A percentile compares a stretch with the other conserved stretches of the same genome.
These are phyloP conservation scores for Bombardia bombarda DNA, from an alignment of 495 filamentous ascomycete species.

Conservation along the genomic window DNA sequence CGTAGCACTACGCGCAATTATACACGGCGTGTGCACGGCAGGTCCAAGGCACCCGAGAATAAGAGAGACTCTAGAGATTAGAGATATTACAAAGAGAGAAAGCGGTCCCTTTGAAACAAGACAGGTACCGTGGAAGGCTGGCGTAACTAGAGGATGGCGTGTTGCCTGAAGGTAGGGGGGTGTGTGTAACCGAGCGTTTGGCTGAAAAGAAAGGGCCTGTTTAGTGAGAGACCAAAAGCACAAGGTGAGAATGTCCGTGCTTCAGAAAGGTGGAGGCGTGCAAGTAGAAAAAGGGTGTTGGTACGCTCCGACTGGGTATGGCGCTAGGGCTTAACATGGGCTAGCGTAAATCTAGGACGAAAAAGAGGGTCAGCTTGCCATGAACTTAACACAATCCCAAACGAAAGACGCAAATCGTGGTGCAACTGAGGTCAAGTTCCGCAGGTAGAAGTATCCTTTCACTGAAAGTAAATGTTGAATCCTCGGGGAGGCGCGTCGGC, in stretches of 20 bases:
- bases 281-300: neutral
- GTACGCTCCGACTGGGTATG: neutral
- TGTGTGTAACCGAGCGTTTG: neutral
- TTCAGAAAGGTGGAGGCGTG: neutral
- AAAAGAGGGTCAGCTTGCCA: slow-evolving; percentile 9
- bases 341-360: slow-evolving; percentile 6
- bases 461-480: neutral
- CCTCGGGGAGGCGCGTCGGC: too few relatives aligned
- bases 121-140: too few relatives aligned
- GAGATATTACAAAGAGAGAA: neutral
- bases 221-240: neutral
- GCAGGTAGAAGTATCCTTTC: too few relatives aligned
- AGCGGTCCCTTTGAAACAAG: neutral
- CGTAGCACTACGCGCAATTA: too few relatives aligned
- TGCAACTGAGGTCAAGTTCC: neutral
- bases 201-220: neutral
- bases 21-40: too few relatives aligned
- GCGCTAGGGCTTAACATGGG: neutral
- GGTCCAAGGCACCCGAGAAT: too few relatives aligned
- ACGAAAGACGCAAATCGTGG: neutral
- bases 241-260: neutral
- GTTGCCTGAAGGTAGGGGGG: neutral
- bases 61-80: too few relatives aligned
- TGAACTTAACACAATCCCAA: neutral
- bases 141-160: too few relatives aligned